A percentile compares a stretch with the other conserved stretches of the same genome.
Conservation (phyloP, 169 alveolate genomes). For the Plasmodium gallinaceum region DNA sequence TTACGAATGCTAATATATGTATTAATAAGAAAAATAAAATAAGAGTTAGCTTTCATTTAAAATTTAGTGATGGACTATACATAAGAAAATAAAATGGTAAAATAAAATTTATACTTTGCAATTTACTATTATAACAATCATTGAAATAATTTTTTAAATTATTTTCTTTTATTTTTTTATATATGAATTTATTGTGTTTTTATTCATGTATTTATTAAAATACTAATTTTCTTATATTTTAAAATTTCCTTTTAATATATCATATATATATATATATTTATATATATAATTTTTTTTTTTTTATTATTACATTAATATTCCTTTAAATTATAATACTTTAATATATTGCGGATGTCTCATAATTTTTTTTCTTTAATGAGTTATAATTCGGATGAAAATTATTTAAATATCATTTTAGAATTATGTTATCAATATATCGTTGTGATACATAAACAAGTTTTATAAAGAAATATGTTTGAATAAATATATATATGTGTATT, state of each 20-base stretch:
- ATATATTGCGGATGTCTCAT: neutral
- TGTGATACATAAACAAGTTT: neutral
- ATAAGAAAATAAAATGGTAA: neutral
- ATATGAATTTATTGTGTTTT: neutral
- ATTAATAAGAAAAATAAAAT: too few species aligned
- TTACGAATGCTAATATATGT: too few species aligned
- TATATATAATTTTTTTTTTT: neutral
- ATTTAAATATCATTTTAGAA: neutral
- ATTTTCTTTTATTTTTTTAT: neutral
- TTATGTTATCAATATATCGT: neutral
- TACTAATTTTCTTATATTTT: neutral
- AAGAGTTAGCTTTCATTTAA: neutral
- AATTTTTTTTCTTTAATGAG: neutral
- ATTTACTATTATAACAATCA: neutral
- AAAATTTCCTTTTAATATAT: neutral
- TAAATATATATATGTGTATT: neutral
- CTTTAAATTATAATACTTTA: neutral
- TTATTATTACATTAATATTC: neutral
- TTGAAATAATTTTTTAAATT: neutral
- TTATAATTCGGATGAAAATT: constrained; percentile 1
- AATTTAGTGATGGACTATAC: constrained; percentile 1
- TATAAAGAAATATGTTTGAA: neutral
- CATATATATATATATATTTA: neutral
- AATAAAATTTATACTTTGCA: neutral
- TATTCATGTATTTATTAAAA: neutral